phyloP scores from a whole-genome alignment of 768 basidiomycete genomes.

The Leccinum uliginosum region DNA sequence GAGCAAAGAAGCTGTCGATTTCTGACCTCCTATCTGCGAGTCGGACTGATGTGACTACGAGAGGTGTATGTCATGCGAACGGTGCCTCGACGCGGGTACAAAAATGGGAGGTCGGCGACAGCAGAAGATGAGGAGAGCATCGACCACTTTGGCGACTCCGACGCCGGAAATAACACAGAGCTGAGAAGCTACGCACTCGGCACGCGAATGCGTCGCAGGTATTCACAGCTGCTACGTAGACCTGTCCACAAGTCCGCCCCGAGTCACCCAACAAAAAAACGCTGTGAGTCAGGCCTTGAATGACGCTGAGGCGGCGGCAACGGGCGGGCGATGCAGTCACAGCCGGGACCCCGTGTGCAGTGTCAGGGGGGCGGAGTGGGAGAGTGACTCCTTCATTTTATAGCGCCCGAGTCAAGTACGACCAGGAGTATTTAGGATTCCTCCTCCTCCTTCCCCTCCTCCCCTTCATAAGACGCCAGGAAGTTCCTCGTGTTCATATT shows the following conservation, averaged over 20 bases:
- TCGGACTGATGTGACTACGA: neutral
- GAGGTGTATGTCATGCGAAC: neutral
- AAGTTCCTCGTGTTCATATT: neutral
- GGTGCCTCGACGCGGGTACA: neutral
- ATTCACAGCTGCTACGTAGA: neutral
- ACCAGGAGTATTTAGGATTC: constrained; percentile 20
- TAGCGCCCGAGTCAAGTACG: constrained; percentile 24
- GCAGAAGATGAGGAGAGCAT: neutral
- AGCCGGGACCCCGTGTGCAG: constrained; percentile 22
- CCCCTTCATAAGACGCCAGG: constrained; percentile 2
- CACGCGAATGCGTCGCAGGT: neutral
- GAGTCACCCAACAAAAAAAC: neutral
- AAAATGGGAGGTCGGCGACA: neutral
- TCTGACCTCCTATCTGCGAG: neutral
- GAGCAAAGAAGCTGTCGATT: neutral
- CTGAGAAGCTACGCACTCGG: neutral
- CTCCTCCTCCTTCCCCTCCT: constrained; percentile 6
- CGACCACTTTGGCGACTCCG: constrained; percentile 2
- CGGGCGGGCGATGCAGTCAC: constrained; percentile 9
- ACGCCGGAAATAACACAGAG: neutral
- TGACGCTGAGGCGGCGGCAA: neutral
- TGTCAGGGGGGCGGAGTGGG: constrained; percentile 22
- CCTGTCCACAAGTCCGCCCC: neutral
- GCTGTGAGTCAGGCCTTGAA: constrained; percentile 6
- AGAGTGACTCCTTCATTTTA: constrained; percentile 34